Evolutionary conservation across 257 asterid species (phyloP).

Genomic region (Lavandula angustifolia): DNA sequence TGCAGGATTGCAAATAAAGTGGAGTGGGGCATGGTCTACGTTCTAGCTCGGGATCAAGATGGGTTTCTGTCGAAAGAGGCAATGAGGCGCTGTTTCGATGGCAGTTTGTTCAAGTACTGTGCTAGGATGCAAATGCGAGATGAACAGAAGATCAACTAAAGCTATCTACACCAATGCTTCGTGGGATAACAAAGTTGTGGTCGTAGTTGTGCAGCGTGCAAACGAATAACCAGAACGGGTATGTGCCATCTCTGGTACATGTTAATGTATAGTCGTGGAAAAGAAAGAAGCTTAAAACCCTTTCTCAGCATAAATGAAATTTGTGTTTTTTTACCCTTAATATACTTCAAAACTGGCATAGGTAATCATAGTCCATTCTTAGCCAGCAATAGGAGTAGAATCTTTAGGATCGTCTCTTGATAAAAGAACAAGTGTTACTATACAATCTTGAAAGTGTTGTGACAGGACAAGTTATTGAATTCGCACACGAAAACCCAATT

Average conservation of each 20-base stretch:
- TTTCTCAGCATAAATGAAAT: too few species aligned
- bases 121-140: constrained; percentile 53
- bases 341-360: too few species aligned
- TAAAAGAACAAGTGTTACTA: background rate
- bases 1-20: constrained; percentile 57
- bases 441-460: constrained; percentile 3
- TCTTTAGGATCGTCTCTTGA: too few species aligned
- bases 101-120: constrained; percentile 75
- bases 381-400: too few species aligned
- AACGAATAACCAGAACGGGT: background rate
- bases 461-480: too few species aligned
- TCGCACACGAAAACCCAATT: too few species aligned
- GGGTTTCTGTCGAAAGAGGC: constrained; percentile 84
- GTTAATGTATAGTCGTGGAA: background rate
- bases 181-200: background rate
- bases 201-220: background rate
- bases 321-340: too few species aligned
- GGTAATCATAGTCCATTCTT: too few species aligned
- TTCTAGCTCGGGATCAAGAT: constrained; percentile 68
- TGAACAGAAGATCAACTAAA: constrained; percentile 38
- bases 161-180: background rate
- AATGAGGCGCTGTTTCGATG: constrained; percentile 68
- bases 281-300: background rate
- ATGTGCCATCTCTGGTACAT: background rate
- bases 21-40: constrained; percentile 65